Evolutionary conservation across 202 grass and related monocot species (phyloP).

Genomic region (Panicum hallii): DNA sequence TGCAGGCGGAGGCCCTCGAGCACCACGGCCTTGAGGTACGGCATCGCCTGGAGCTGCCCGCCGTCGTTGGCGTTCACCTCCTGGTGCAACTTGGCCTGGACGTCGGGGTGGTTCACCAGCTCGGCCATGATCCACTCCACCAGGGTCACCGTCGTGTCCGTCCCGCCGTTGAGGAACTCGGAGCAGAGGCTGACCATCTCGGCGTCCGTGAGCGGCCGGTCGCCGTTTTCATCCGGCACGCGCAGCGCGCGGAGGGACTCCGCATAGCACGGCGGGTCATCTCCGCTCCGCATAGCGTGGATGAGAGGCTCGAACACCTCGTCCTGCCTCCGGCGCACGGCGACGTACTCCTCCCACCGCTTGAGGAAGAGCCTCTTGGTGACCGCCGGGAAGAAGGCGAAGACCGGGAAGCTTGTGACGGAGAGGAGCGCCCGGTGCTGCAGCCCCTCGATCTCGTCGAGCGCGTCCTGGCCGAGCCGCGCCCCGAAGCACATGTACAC

Average conservation of each 20-base stretch:
- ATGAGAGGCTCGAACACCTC: conserved; percentile 33
- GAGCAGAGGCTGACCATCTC: conserved; percentile 50
- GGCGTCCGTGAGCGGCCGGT: conserved; percentile 26
- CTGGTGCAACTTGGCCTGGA: conserved; percentile 40
- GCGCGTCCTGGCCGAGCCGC: neutral
- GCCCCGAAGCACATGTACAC: conserved; percentile 55
- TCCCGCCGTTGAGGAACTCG: conserved; percentile 50
- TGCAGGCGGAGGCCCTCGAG: conserved; percentile 51
- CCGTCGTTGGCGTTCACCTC: neutral
- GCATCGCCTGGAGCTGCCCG: neutral
- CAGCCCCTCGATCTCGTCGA: conserved; percentile 33
- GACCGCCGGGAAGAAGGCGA: conserved; percentile 43
- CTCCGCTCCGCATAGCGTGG: neutral
- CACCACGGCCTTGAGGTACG: conserved; percentile 51
- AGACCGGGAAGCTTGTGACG: conserved; percentile 31
- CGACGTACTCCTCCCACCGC: conserved; percentile 8
- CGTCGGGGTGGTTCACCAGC: conserved; percentile 41
- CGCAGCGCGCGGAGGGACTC: conserved; percentile 29
- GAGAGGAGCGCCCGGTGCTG: neutral
- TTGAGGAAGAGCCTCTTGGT: conserved; percentile 41
- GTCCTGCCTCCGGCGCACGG: conserved; percentile 3
- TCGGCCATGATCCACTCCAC: conserved; percentile 57
- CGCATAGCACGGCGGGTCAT: conserved; percentile 5
- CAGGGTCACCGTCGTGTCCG: conserved; percentile 40
- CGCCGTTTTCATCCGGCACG: neutral